Percentiles rank a stretch among this genome's conserved stretches.
phyloP scores from a whole-genome alignment of 257 asterid genomes.

The Solanum tacnaense region DNA sequence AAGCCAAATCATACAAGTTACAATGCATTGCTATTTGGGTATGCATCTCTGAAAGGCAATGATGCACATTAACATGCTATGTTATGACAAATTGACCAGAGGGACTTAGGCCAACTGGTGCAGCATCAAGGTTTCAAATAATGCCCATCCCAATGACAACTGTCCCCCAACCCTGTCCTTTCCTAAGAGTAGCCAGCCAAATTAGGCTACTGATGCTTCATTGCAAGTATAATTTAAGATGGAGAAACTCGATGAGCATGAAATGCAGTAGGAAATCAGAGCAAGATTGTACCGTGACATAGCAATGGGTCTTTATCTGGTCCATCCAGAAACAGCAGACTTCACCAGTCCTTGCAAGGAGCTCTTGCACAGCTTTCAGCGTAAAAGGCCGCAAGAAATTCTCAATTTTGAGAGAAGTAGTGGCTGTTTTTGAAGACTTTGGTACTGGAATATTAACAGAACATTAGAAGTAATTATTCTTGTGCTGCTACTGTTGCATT shows the following conservation, averaged over 20 bases:
- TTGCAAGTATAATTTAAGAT: background rate
- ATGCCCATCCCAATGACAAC: background rate
- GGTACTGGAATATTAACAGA: constrained; percentile 12
- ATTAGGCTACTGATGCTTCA: background rate
- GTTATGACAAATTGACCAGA: background rate
- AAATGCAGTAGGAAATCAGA: background rate
- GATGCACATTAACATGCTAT: background rate
- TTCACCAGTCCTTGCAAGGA: constrained; percentile 19
- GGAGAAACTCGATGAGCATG: background rate
- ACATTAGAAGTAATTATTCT: background rate
- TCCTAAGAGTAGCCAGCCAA: background rate
- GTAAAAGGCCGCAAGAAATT: constrained; percentile 31
- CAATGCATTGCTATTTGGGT: background rate
- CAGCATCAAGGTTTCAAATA: background rate
- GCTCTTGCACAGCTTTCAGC: constrained; percentile 32
- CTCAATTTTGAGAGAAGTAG: constrained; percentile 24
- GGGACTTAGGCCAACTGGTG: background rate
- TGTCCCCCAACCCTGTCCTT: background rate
- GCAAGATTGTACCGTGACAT: constrained; percentile 20
- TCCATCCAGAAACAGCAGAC: constrained; percentile 30
- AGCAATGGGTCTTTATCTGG: constrained; percentile 35
- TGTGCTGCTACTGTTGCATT: background rate
- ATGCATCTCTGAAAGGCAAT: background rate
- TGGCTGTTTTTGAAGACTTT: constrained; percentile 20
- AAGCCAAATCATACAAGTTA: background rate